Evolutionary conservation across 1,284 basidiomycete species (phyloP), one percentile per base, ranked within the genome.

Genomic region (Leccinum olivaceoglutinosum): DNA sequence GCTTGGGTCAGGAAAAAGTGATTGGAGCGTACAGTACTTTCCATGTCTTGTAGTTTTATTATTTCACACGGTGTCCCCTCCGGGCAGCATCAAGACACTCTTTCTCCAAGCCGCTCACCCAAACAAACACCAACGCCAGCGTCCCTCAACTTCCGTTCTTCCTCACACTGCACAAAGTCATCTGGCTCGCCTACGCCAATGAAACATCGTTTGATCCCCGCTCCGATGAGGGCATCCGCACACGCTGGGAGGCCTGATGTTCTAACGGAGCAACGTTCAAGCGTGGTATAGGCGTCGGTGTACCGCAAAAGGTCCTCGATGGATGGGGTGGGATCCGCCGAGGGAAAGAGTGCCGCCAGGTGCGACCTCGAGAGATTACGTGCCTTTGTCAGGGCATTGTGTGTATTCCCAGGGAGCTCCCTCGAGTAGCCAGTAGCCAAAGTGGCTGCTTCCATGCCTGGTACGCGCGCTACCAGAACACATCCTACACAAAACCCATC

Each of bases 401-500:
- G 97, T 2, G 96, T 98, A 75, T 98, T 99, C 60, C 96, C 96
- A 2, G 88, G 83, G 0, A 98, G 83, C 75, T 99, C 96, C 71
- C 97, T 84, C 41, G 95, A 98, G 77, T 89, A 96, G 32, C 96
- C 96, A 7, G 89, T 88, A 6, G 92, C 80, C 32, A 99, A 77
- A 46, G 92, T 77, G 70, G 83, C 68, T 58, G 83, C 75, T 62
- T 73, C 29, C 65, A 74, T 66, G 67, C 76, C 70, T 12, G 75
- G 74, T 6, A 79, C 16, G 80, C 76, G 73, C 64, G 81, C 73
- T 41, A 90, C 87, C 58, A 98, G 79, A 41, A 94, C 84, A 69
- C 93, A 96, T 41, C 97, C 96, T 21, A 99, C 97, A 72, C 93
- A 97, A 76, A 98, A 99, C 0, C 96, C 96, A 0, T 90, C 90